Base-by-base conservation (phyloP, 805 yeast genomes). In the Cyberlindnera euphorbiiphila region DNA sequence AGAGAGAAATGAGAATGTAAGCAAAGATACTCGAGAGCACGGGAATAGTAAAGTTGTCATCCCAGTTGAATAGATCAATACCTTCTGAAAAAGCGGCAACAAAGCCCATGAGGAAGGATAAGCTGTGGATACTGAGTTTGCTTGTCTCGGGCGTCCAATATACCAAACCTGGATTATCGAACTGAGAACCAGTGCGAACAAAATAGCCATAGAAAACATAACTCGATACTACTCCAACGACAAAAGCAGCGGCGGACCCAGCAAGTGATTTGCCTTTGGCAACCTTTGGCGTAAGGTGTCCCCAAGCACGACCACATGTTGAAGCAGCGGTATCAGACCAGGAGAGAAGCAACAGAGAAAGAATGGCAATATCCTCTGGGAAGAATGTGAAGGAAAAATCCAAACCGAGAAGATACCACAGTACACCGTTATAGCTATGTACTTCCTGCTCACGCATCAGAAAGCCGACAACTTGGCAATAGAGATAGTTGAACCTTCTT, bases 321-420 rank as follows among this genome's bases (percentile, higher is more conserved):
- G 96, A 86, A 3, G 98, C 98, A 3, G 97, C 91, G 9, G 98
- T 87, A 57, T 93, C 98, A 5, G 95, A 88, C 98, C 98, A 93
- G 55, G 96, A 85, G 45, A 93, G 72, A 34, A 91, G 66, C 47
- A 88, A 68, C 4, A 88, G 78, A 16, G 95, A 70, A 66, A 87
- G 70, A 19, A 89, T 66, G 1, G 81, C 69, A 33, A 93, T 79
- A 54, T 93, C 98, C 62, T 87, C 86, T 11, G 91, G 79, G 51
- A 78, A 81, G 16, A 78, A 60, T 1, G 70, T 45, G 53, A 88
- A 85, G 9, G 88, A 86, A 46, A 86, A 64, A 18, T 77, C 65
- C 31, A 87, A 64, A 5, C 98, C 98, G 2, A 84, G 66, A 25
- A 88, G 64, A 58, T 87, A 93, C 84, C 88, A 93, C 34, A 87